phyloP scores from a whole-genome alignment of 140 eudicot genomes.

The Ambrosia hybrid region DNA sequence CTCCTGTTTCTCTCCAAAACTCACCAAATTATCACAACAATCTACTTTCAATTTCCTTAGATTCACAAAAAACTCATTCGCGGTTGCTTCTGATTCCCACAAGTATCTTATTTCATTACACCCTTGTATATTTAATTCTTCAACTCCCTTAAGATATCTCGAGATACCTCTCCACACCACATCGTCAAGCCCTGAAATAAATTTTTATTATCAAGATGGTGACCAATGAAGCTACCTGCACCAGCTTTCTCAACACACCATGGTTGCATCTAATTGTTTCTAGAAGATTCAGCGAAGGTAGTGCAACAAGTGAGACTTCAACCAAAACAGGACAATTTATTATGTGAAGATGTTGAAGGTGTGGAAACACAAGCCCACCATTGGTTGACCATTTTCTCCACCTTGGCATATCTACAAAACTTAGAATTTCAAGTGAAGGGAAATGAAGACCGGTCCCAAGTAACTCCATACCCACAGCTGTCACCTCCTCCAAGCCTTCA shows the following conservation, averaged over 20 bases:
- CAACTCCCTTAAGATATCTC: neutral
- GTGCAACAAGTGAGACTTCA: neutral
- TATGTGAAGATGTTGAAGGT: neutral
- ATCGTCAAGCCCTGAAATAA: neutral
- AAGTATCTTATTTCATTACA: neutral
- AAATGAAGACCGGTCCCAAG: neutral
- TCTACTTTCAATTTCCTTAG: neutral
- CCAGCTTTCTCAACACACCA: neutral
- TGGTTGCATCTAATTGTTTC: neutral
- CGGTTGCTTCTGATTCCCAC: neutral
- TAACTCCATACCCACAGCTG: conserved; percentile 7
- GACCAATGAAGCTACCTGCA: neutral
- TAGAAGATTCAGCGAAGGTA: neutral
- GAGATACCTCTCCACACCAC: conserved; percentile 3
- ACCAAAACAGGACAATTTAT: neutral
- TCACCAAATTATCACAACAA: neutral
- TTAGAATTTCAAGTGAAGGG: conserved; percentile 6
- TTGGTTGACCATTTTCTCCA: conserved; percentile 19
- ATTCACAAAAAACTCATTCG: neutral
- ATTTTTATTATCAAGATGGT: neutral
- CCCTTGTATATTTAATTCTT: neutral
- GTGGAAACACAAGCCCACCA: conserved; percentile 6
- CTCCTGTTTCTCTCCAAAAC: conserved; percentile 16
- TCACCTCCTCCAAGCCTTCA: neutral
- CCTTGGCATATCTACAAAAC: neutral